Evolutionary conservation across 495 filamentous ascomycete genomes (phyloP).

Genomic region (Hypoxylon lienhwacheense): DNA sequence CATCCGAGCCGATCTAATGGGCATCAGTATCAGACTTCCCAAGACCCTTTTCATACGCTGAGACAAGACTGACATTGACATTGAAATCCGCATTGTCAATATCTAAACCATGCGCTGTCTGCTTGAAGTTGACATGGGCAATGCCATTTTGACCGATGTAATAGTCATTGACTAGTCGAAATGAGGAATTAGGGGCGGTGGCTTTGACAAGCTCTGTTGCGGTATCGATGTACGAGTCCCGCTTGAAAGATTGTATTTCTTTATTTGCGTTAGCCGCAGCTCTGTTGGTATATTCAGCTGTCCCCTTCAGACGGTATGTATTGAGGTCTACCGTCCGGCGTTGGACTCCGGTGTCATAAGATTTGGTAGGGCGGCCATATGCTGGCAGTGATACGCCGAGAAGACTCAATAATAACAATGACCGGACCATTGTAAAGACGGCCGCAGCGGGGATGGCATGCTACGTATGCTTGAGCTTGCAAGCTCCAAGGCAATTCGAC

Average conservation of each 20-base stretch:
- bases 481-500: constrained; percentile 2
- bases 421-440: constrained; percentile 35
- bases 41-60: neutral
- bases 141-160: constrained; percentile 52
- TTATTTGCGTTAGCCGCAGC: no score
- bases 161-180: constrained; percentile 49
- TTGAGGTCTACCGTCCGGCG: constrained; percentile 42
- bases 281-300: constrained; percentile 35
- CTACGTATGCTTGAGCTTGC: constrained; percentile 15
- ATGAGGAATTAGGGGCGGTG: constrained; percentile 35
- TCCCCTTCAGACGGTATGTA: constrained; percentile 36
- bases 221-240: constrained; percentile 39
- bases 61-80: constrained; percentile 50
- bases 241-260: constrained; percentile 36
- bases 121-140: constrained; percentile 57
- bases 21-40: constrained; percentile 12
- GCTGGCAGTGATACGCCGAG: constrained; percentile 39
- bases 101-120: constrained; percentile 54
- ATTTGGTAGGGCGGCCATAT: constrained; percentile 28
- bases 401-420: constrained; percentile 40
- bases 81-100: constrained; percentile 61
- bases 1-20: constrained; percentile 43
- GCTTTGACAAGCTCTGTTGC: constrained; percentile 41
- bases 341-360: constrained; percentile 29
- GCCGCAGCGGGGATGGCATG: constrained; percentile 21